Base-by-base conservation (phyloP, 2,329 filamentous ascomycete species). In the Botrytis tulipae region DNA sequence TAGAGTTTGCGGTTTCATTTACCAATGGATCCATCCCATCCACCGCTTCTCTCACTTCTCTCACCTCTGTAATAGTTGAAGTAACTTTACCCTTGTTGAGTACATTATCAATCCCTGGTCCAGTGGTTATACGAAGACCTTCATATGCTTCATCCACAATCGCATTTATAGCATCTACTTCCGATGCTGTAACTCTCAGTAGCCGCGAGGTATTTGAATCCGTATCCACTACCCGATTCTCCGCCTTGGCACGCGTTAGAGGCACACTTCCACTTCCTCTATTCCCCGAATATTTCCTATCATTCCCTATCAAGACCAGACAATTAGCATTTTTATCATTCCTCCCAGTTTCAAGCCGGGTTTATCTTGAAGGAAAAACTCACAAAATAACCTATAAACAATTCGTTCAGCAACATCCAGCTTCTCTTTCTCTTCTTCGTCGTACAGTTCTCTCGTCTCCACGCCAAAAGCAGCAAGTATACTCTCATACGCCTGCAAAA, bases 351-450 rank as follows among this genome's bases (percentile, higher is more conserved):
- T 7, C 25, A 16, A 18, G 35, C 4, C 4, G 1, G n/a, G 2
- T 42, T 29, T 20, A 10, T 25, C 18, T 4, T 2, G 2, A 14
- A 7, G 12, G 25, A 25, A 20, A 16, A 29, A 68, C 66, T 20
- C 40, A 68, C 66, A 68, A 68, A 68, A 68, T 2, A 68, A 68
- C n/a, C 35, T 68, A 68, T 42, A 68, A 40, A 68, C 66, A 20
- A 68, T 57, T 0, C 48, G 40, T 18, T 57, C 48, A n/a, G 35
- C 66, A 4, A 68, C 48, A 20, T 57, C 66, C 10, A 68, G 25
- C 18, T 42, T 57, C 8, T 37, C 63, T 20, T 35, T 54, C 6
- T 29, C 65, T 8, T 4, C 54, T 3, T 48, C 44, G 16, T 10
- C 32, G 5, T 35, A 4, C 25, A n/a, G 0, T 37, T 25, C 20